Evolutionary conservation across 345 rosid genomes (phyloP), one percentile per base, ranked within the genome.

Genomic region (Nasturtium officinale): DNA sequence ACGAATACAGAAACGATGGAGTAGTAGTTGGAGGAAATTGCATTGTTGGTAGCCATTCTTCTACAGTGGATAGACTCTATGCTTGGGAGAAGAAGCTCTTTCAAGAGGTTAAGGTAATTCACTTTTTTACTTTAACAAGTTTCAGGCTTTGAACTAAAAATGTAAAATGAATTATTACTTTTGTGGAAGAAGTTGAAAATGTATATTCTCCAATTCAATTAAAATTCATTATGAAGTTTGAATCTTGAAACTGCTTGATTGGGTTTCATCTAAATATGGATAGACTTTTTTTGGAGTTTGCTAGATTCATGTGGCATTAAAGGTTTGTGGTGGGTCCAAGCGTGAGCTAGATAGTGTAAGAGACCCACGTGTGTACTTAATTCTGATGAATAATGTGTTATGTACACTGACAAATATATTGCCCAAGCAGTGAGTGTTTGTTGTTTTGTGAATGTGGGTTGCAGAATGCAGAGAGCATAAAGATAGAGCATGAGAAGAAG

Each of bases 71-170:
- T 71, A 88, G 93, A 61, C 75, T 94, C 7, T 91, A 85, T 76
- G 96, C 97, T 52, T 94, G 98, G 98, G 98, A 91, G 86, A 91
- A 91, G 87, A 94, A 91, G 69, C 86, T 94, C 15, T 91, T 74
- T 82, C 85, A 82, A 71, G 98, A 94, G 61, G 98, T 91, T 70
- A 91, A 94, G 98, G 99, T 94, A 76, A 76, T 23, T 58, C 67
- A 28, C 50, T 76, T 58, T 43, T 25, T 52, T 26, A 23, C 33
- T 61, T 60, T 5, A 15, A 1, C 37, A 47, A 28, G 62, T 64
- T 47, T 37, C 20, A 56, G 26, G 25, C 2, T 67, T 59, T 28
- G 18, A 6, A 29, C 52, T 43, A 43, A 43, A 43, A 42, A 25
- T 3, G 12, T 26, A 17, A 15, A 38, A 18, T 67, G 42, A 17